Percentiles rank a stretch among this genome's conserved stretches.
These are phyloP conservation scores for Poteriospumella lacustris DNA, from an alignment of 108 stramenopile genomes.

Conservation along the genomic window DNA sequence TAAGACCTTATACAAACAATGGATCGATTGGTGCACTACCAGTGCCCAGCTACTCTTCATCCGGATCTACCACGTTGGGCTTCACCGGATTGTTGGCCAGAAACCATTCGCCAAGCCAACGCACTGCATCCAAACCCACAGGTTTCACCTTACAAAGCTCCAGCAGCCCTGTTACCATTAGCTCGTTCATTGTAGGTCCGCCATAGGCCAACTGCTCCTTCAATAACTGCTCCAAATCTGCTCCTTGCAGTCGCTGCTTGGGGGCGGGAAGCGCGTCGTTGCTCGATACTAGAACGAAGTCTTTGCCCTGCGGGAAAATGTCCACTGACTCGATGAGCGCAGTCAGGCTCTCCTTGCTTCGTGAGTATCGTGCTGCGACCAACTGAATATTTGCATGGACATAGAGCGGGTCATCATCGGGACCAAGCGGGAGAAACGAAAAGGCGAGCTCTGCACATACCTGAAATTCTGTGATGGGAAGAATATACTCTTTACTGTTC, in stretches of 20 bases:
- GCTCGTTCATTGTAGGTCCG: background rate
- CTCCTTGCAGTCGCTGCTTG: background rate
- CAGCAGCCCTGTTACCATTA: conserved; percentile 11
- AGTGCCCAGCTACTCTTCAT: conserved; percentile 11
- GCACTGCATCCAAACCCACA: conserved; percentile 14
- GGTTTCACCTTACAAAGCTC: conserved; percentile 29
- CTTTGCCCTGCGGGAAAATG: conserved; percentile 1
- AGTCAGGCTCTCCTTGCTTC: background rate
- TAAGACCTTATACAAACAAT: no score
- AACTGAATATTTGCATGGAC: conserved; percentile 10
- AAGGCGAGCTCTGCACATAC: background rate
- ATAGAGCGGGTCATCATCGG: no score
- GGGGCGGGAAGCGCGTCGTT: background rate
- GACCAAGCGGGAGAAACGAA: background rate
- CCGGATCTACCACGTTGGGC: background rate
- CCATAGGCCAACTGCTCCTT: background rate
- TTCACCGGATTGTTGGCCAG: conserved; percentile 11
- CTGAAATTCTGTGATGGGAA: conserved; percentile 13
- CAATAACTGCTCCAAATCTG: background rate
- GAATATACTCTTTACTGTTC: conserved; percentile 24
- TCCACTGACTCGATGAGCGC: conserved; percentile 4
- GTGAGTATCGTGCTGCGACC: background rate
- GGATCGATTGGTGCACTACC: no score
- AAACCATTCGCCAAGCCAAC: conserved; percentile 30
- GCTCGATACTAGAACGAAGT: background rate